These are phyloP conservation scores for Populus tremula DNA, from an alignment of 345 rosid genomes.

Conservation along the genomic window DNA sequence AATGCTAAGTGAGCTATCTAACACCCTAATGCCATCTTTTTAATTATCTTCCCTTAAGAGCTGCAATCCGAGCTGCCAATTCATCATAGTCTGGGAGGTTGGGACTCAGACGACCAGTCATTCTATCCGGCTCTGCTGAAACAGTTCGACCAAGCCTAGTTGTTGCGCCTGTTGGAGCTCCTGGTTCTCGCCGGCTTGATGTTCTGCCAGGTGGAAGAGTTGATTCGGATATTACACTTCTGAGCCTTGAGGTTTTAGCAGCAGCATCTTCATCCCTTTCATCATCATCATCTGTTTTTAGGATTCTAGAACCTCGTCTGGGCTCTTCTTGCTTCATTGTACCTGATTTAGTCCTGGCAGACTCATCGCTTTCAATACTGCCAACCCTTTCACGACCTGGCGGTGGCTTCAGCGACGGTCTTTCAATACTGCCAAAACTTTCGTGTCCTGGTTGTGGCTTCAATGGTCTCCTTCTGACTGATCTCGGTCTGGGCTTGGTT, in stretches of 20 bases:
- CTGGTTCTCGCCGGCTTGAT: conserved; percentile 13
- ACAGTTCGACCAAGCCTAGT: conserved; percentile 30
- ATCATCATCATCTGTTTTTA: background rate
- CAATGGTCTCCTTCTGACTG: conserved; percentile 50
- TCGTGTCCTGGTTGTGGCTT: conserved; percentile 34
- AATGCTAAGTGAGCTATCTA: background rate
- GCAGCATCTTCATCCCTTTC: conserved; percentile 25
- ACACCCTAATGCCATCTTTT: background rate
- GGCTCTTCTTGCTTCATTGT: conserved; percentile 5
- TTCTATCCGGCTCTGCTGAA: conserved; percentile 32
- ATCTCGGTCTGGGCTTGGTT: conserved; percentile 56
- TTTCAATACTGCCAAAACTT: background rate
- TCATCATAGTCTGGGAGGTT: conserved; percentile 58
- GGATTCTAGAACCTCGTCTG: background rate
- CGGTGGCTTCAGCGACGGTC: conserved; percentile 21
- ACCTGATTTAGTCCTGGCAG: conserved; percentile 4
- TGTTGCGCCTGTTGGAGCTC: background rate
- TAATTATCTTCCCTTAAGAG: conserved; percentile 27
- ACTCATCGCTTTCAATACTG: background rate
- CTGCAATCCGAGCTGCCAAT: conserved; percentile 45
- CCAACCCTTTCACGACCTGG: conserved; percentile 7
- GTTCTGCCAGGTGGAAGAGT: conserved; percentile 25
- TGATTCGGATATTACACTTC: conserved; percentile 26
- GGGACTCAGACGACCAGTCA: conserved; percentile 45
- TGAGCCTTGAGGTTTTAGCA: background rate